Conservation (phyloP, 805 yeast genomes). For the Ogataea chonburiensis region DNA sequence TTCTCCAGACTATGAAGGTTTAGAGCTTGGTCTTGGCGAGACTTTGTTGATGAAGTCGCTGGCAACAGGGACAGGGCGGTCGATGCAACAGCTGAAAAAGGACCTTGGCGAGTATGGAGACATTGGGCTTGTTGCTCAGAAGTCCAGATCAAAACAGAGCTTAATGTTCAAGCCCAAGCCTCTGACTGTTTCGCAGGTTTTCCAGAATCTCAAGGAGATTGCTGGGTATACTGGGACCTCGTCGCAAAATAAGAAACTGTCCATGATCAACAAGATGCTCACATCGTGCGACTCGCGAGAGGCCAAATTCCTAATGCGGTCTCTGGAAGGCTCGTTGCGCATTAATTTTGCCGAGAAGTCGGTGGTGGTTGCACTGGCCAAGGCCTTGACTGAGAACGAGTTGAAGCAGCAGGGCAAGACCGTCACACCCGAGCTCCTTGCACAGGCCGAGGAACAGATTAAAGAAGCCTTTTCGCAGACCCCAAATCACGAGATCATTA, state of each 20-base stretch:
- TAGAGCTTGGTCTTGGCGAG: conserved; percentile 94
- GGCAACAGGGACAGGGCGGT: conserved; percentile 85
- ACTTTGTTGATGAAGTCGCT: conserved; percentile 83
- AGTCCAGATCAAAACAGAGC: conserved; percentile 80
- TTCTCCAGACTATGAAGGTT: conserved; percentile 95
- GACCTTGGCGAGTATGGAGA: conserved; percentile 85
- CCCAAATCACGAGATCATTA: conserved; percentile 84
- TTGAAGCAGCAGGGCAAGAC: conserved; percentile 30
- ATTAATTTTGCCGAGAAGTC: conserved; percentile 95
- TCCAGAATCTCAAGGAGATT: conserved; percentile 68
- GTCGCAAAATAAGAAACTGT: conserved; percentile 76
- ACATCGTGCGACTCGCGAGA: conserved; percentile 84
- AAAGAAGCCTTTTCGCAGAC: conserved; percentile 86
- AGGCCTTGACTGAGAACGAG: conserved; percentile 73
- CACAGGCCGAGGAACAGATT: conserved; percentile 71
- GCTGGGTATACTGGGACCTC: conserved; percentile 78
- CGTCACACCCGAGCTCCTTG: conserved; percentile 42
- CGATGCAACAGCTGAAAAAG: conserved; percentile 63
- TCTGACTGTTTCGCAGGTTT: conserved; percentile 70
- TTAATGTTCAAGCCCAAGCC: conserved; percentile 92
- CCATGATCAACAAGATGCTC: conserved; percentile 75
- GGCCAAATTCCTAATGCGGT: conserved; percentile 86
- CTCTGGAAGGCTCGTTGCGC: conserved; percentile 88
- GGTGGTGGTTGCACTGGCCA: conserved; percentile 78
- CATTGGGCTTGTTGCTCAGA: conserved; percentile 83